Base-by-base conservation (phyloP, 2,329 filamentous ascomycete genomes). In the Onygenales sp. region DNA sequence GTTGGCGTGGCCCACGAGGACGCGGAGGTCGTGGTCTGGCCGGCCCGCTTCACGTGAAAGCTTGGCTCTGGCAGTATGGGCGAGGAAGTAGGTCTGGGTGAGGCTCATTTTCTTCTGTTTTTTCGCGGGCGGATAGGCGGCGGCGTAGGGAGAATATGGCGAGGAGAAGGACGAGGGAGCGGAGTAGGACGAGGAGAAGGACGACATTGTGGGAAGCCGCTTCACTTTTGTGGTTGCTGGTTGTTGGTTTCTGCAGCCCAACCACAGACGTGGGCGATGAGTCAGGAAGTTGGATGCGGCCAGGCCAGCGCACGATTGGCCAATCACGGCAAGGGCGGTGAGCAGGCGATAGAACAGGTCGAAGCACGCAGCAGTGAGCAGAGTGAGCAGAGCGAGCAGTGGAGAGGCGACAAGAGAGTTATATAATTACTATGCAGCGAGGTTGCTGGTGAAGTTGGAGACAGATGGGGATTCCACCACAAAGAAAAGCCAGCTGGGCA, bases 51-150 rank as follows among this genome's bases (percentile, higher is more conserved):
- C 92, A 60, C 81, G 82, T 61, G 90, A 90, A 68, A 98, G 90
- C 89, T 98, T 98, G 64, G 85, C 86, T 72, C 93, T 85, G 69
- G 93, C 93, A 74, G 91, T 92, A 80, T 95, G 91, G 70, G 93
- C 93, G 65, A 97, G 86, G 78, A 89, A 95, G 86, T 97, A 98
- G 58, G 92, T 97, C 76, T 96, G 90, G 32, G 92, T 94, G 77
- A 97, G 86, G 71, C 87, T 94, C 93, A 97, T 97, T 76, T 86
- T 91, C 74, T 90, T 87, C 76, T 86, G 79, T 70, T 76, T 74
- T 17, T 64, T 61, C 39, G 67, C 63, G 32, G 69, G 65, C 51
- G 64, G 65, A 55, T 65, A 62, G 52, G 63, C 61, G 58, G 63
- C 54, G 56, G 66, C 61, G 55, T 69, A 60, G 57, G 64, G 54